These are phyloP conservation scores for Coemansia nantahalensis DNA, from an alignment of 192 early-diverging fungal species.

Conservation along the genomic window DNA sequence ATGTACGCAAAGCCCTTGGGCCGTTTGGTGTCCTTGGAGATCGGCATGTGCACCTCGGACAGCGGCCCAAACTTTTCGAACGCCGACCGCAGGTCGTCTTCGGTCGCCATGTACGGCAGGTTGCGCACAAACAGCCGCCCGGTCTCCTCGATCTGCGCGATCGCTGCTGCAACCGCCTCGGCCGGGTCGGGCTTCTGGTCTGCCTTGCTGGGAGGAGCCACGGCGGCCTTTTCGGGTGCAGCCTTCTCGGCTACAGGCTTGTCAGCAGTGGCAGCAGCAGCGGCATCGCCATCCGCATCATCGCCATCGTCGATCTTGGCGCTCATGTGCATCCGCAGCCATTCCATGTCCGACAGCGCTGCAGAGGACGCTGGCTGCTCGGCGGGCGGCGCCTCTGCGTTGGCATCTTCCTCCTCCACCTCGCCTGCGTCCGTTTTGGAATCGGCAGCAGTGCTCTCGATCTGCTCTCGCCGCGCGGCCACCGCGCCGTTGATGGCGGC, in stretches of 20 bases:
- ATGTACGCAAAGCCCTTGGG: constrained; percentile 91
- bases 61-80: constrained; percentile 90
- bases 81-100: constrained; percentile 76
- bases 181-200: constrained; percentile 2
- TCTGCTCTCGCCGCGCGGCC: constrained; percentile 42
- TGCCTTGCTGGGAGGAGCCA: neutral
- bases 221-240: neutral
- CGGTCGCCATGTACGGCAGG: constrained; percentile 85
- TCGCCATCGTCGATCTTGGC: constrained; percentile 35
- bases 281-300: neutral
- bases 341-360: constrained; percentile 63
- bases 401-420: neutral
- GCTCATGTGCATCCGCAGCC: constrained; percentile 64
- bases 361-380: constrained; percentile 7
- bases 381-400: neutral
- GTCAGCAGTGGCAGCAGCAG: too few relatives aligned
- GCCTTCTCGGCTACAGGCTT: neutral
- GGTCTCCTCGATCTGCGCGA: constrained; percentile 84
- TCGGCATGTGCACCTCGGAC: constrained; percentile 93
- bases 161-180: constrained; percentile 26
- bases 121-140: constrained; percentile 94
- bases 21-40: constrained; percentile 87
- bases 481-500: constrained; percentile 33
- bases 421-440: too few relatives aligned
- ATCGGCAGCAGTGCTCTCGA: constrained; percentile 44